Evolutionary conservation across 495 filamentous ascomycete species (phyloP).

Genomic region (Aspergillus coremiiformis): DNA sequence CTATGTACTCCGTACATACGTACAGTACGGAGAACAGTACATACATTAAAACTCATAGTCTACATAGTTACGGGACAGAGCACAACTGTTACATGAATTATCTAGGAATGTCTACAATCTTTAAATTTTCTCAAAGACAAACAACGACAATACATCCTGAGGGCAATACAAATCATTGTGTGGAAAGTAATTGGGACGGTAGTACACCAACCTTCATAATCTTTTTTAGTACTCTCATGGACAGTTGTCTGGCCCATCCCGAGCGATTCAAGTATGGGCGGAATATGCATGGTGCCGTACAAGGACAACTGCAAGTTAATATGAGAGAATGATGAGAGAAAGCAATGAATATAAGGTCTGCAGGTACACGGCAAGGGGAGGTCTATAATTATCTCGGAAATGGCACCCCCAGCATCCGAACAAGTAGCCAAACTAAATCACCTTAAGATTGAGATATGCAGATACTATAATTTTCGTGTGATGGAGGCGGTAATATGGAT

Average conservation of each 20-base stretch:
- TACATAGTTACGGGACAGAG: neutral
- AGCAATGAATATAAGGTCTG: conserved; percentile 1
- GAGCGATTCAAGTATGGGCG: neutral
- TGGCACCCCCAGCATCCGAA: neutral
- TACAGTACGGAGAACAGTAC: too few relatives aligned
- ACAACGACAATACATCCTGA: neutral
- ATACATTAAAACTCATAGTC: neutral
- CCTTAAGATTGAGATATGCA: neutral
- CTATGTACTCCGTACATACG: too few relatives aligned
- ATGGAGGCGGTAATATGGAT: neutral
- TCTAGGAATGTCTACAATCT: neutral
- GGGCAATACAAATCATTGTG: neutral
- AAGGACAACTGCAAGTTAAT: conserved; percentile 16
- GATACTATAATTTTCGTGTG: neutral
- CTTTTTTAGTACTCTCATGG: neutral
- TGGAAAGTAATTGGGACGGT: neutral
- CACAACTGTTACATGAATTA: neutral
- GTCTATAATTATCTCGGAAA: conserved; percentile 2
- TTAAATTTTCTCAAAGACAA: neutral
- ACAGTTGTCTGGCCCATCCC: neutral
- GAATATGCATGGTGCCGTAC: conserved; percentile 5
- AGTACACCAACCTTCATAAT: neutral
- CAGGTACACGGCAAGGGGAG: conserved; percentile 18
- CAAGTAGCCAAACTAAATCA: neutral
- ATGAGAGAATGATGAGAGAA: neutral